Percentiles rank a stretch among this genome's conserved stretches.
phyloP scores from a whole-genome alignment of 768 basidiomycete species.

The Auricularia heimuer region DNA sequence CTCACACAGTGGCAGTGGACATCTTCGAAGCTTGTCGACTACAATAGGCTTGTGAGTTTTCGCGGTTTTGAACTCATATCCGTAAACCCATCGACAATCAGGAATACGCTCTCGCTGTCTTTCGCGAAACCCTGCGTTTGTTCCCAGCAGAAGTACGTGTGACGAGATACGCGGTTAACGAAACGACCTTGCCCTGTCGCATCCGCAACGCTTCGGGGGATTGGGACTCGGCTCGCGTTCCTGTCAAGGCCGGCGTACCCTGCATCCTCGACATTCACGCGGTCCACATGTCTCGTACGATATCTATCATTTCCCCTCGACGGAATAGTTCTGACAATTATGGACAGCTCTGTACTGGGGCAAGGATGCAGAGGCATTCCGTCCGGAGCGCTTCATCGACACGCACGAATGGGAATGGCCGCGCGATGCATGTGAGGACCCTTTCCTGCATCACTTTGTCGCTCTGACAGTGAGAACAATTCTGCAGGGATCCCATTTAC shows the following conservation, averaged over 20 bases:
- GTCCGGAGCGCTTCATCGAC: slow-evolving; percentile 41
- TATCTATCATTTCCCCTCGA: neutral
- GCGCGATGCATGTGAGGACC: slow-evolving; percentile 35
- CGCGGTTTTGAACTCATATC: no score
- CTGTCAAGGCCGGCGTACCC: slow-evolving; percentile 29
- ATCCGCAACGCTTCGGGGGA: neutral
- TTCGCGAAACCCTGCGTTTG: slow-evolving; percentile 38
- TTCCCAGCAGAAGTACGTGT: slow-evolving; percentile 31
- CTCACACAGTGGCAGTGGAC: slow-evolving; percentile 17
- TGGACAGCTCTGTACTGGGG: slow-evolving; percentile 40
- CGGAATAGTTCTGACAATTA: neutral
- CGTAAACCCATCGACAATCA: slow-evolving; percentile 9
- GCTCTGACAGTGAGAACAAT: neutral
- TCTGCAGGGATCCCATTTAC: slow-evolving; percentile 34
- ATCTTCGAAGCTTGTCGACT: slow-evolving; percentile 28
- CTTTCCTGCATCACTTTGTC: neutral
- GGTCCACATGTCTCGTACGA: slow-evolving; percentile 37
- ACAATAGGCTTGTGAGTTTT: slow-evolving; percentile 20
- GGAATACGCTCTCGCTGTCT: slow-evolving; percentile 34
- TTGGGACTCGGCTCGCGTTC: slow-evolving; percentile 22
- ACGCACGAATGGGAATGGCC: slow-evolving; percentile 41
- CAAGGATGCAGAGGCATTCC: slow-evolving; percentile 33
- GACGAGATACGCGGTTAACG: slow-evolving; percentile 23
- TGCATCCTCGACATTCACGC: slow-evolving; percentile 31
- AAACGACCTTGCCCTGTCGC: slow-evolving; percentile 29